These are phyloP conservation scores for Pezicula rhizophila DNA, from an alignment of 2,329 filamentous ascomycete species.

Conservation along the genomic window DNA sequence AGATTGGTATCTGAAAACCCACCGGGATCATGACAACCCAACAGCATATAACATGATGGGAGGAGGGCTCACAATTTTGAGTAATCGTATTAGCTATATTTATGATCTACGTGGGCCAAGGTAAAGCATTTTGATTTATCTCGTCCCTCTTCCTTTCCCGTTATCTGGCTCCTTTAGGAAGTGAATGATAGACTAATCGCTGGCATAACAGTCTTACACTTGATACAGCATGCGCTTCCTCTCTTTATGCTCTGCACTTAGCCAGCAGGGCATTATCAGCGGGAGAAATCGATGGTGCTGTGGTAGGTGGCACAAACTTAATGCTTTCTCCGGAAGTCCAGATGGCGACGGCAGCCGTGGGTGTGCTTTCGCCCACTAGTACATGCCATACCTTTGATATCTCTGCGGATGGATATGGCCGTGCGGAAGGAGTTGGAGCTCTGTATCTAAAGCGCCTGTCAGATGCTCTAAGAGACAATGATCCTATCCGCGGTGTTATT, in stretches of 20 bases:
- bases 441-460: slow-evolving; percentile 51
- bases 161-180: too few relatives aligned
- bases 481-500: slow-evolving; percentile 50
- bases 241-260: slow-evolving; percentile 46
- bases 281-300: slow-evolving; percentile 4
- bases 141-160: too few relatives aligned
- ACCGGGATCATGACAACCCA: too few relatives aligned
- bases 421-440: slow-evolving; percentile 54
- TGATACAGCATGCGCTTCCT: slow-evolving; percentile 48
- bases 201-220: not conserved
- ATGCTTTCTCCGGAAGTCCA: not conserved
- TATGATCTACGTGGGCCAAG: slow-evolving; percentile 25
- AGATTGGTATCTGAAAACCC: too few relatives aligned
- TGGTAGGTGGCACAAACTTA: not conserved
- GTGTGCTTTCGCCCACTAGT: slow-evolving; percentile 29
- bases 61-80: not conserved
- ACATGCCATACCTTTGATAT: slow-evolving; percentile 51
- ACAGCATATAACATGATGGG: too few relatives aligned
- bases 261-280: slow-evolving; percentile 41
- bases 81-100: slow-evolving; percentile 27
- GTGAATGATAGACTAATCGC: too few relatives aligned
- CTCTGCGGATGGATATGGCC: slow-evolving; percentile 54
- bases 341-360: not conserved
- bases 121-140: too few relatives aligned
- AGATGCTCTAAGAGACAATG: slow-evolving; percentile 50